phyloP scores from a whole-genome alignment of 805 yeast species.

The Cyberlindnera mycetangii region DNA sequence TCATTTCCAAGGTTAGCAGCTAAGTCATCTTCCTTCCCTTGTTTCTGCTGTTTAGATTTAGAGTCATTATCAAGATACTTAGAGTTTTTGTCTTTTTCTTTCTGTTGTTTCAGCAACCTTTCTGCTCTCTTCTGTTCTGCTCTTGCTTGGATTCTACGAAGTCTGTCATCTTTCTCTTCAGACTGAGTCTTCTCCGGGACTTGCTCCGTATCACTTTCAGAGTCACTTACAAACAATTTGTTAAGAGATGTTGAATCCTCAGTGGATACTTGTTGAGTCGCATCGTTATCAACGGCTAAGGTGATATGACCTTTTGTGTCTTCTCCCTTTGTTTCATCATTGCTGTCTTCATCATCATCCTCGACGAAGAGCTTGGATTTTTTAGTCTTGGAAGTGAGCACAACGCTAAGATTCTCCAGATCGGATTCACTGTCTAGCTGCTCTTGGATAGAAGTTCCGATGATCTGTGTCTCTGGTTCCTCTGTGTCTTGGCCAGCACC shows the following conservation, averaged over 20 bases:
- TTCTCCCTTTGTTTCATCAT: not conserved
- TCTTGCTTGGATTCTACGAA: slow-evolving; percentile 16
- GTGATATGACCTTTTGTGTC: too few species aligned
- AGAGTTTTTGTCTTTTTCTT: slow-evolving; percentile 6
- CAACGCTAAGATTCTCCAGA: not conserved
- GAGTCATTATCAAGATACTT: slow-evolving; percentile 1
- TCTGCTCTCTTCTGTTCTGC: slow-evolving; percentile 24
- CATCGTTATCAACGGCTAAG: not conserved
- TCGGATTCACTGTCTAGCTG: not conserved
- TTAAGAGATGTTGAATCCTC: not conserved
- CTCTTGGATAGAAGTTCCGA: not conserved
- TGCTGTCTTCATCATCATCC: slow-evolving; percentile 4
- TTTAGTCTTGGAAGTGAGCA: not conserved
- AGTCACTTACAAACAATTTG: slow-evolving; percentile 19
- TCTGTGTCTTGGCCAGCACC: not conserved
- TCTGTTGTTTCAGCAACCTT: slow-evolving; percentile 22
- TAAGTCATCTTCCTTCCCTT: not conserved
- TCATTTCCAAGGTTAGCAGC: slow-evolving; percentile 6
- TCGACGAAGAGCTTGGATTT: slow-evolving; percentile 1
- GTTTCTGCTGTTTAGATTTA: not conserved
- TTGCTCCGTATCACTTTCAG: slow-evolving; percentile 16
- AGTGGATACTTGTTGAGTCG: not conserved
- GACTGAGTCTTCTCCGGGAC: slow-evolving; percentile 1
- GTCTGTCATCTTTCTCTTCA: slow-evolving; percentile 11
- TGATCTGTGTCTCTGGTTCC: not conserved